Evolutionary conservation across 106 monocot species (phyloP).

Genomic region (Hemerocallis citrina): DNA sequence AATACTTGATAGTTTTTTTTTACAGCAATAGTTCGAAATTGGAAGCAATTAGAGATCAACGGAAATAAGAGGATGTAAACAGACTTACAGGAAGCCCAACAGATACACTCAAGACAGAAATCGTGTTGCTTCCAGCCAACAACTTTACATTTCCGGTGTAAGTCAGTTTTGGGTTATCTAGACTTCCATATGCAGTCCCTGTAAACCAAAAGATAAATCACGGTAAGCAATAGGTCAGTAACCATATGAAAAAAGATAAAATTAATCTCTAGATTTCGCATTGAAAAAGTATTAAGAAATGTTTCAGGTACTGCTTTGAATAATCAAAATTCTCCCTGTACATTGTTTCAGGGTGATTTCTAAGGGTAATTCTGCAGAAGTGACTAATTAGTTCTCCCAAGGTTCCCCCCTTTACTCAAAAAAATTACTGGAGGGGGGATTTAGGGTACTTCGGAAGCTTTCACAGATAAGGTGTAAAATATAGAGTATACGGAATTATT

Average conservation of each 20-base stretch:
- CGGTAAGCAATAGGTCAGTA: not conserved
- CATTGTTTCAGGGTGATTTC: no score
- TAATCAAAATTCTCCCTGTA: no score
- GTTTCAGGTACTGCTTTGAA: not conserved
- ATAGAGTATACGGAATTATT: no score
- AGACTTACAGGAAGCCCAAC: constrained; percentile 83
- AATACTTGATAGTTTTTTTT: no score
- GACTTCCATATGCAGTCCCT: constrained; percentile 87
- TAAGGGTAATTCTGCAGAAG: no score
- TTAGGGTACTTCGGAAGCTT: no score
- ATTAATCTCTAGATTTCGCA: not conserved
- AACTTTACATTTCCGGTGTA: constrained; percentile 65
- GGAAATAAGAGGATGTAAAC: not conserved
- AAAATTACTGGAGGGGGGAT: no score
- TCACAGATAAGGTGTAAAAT: no score
- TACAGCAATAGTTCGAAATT: no score
- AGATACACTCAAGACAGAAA: constrained; percentile 77
- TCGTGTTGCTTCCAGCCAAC: constrained; percentile 79
- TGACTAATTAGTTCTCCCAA: no score
- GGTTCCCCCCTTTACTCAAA: no score
- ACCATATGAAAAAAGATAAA: not conserved
- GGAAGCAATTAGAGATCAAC: no score
- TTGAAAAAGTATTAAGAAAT: not conserved
- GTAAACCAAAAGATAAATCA: not conserved
- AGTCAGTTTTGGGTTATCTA: constrained; percentile 78